Evolutionary conservation across 176 grass and related monocot genomes (phyloP).

Genomic region (Aechmea fasciata): DNA sequence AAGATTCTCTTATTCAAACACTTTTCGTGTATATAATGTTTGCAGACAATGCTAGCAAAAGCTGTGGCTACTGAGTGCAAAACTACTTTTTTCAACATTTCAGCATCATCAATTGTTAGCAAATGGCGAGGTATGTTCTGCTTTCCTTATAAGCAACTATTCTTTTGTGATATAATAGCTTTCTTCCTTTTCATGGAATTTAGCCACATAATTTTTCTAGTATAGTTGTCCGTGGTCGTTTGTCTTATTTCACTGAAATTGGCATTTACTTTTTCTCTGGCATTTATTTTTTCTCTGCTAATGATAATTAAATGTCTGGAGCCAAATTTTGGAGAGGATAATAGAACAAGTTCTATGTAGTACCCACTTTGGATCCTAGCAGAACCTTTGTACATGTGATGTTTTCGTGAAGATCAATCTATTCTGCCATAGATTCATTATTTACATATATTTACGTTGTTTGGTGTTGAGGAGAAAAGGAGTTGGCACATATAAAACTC

Average conservation of each 20-base stretch:
- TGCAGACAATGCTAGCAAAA: conserved; percentile 95
- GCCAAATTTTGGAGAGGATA: neutral
- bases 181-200: neutral
- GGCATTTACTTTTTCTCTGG: neutral
- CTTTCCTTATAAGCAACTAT: neutral
- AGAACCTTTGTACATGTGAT: neutral
- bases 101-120: conserved; percentile 94
- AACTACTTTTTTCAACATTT: conserved; percentile 99
- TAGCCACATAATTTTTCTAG: neutral
- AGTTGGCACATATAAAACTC: neutral
- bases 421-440: neutral
- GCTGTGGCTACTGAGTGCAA: conserved; percentile 88
- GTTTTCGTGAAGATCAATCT: neutral
- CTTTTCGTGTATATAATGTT: neutral
- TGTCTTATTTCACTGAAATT: neutral
- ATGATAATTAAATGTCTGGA: neutral
- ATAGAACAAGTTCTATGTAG: neutral
- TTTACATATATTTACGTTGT: neutral
- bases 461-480: neutral
- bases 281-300: neutral
- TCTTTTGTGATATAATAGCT: neutral
- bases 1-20: neutral
- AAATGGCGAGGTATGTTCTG: conserved; percentile 70
- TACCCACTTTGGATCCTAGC: neutral
- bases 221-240: neutral